Base-by-base conservation (phyloP, 208 protist genomes). In the Strigomonas culicis region DNA sequence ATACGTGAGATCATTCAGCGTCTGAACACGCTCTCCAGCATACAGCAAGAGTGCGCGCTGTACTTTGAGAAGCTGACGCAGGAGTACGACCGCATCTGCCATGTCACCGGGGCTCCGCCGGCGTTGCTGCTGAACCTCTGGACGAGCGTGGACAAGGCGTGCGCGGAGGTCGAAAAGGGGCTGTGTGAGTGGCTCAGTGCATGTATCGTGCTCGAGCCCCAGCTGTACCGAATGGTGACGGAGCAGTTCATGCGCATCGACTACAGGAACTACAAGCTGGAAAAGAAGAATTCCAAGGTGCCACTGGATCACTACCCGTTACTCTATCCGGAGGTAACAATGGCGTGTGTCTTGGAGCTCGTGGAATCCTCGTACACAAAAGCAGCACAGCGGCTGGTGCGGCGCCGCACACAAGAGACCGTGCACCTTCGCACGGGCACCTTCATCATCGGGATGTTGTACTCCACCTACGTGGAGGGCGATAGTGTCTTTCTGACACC, bases 401-500 rank as follows among this genome's bases (percentile, higher is more conserved):
- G n/a, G n/a, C 13, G n/a, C 49, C 7, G 13, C 49, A 30, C 49
- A 13, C n/a, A 24, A 19, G n/a, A 55, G 24, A 55, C 27, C 27
- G 13, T 84, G 43, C 68, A 62, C 27, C 62, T 61, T 39, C 66
- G 66, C 49, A 50, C 73, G 3, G 59, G 76, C 28, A 32, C 70
- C 51, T 72, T 79, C 53, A 66, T 89, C 31, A 75, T 79, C 30
- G 77, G 74, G 15, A 25, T 59, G 15, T 66, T 89, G 17, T 86
- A 79, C 59, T 30, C 36, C 28, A 56, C 75, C 6, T 84, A 80
- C 36, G 57, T 86, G 21, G 76, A 86, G 21, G 72, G 58, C n/a
- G 24, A 53, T 0, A 70, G 66, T 24, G 72, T 80, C 7, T 80
- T 75, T n/a, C 68, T 89, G 30, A 74, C 52, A 49, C 64, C 79